Evolutionary conservation across 345 rosid genomes (phyloP), one percentile per base, ranked within the genome.

Genomic region (Populus ilicifolia): DNA sequence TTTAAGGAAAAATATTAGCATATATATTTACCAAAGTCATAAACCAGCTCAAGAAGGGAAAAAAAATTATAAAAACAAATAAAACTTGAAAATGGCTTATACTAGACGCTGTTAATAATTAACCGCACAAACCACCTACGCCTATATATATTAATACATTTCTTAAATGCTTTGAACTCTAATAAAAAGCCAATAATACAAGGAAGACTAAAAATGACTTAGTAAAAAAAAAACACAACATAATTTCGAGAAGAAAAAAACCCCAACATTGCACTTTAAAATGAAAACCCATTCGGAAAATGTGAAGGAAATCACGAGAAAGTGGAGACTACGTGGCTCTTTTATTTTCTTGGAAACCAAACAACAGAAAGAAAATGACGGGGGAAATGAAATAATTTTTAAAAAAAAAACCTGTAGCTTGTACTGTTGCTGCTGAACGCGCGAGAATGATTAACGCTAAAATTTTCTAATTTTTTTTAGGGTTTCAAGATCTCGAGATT

Each of bases 331-430:
- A 35, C 44, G 48, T 25, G 18, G 33, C 18, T 27, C 27, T 63
- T 63, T 63, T 25, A 33, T 11, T 25, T 41, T 48, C 20, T 74
- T 44, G 62, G 48, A 38, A 75, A 43, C 70, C 69, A 74, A 74
- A 74, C 59, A 64, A 18, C 6, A 9, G 21, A 29, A 17, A 75
- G 11, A 11, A 41, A 6, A 23, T 63, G 67, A 23, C 30, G 1
- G 67, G 1, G 67, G 67, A 25, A 62, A 25, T 29, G 35, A 27
- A 27, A 63, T 11, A 27, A 27, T 11, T 2, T 16, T 17, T 4
- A 1, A 0, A 6, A 21, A 3, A 27, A 25, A 39, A 38, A 63
- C 70, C 77, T 74, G 43, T 13, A 17, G 46, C 7, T 1, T 52
- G 23, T 20, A 52, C 2, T 52, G 9, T 41, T 4, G 68, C 36